Conservation (phyloP, 495 filamentous ascomycete genomes). For the Hypoxylon intermedium region DNA sequence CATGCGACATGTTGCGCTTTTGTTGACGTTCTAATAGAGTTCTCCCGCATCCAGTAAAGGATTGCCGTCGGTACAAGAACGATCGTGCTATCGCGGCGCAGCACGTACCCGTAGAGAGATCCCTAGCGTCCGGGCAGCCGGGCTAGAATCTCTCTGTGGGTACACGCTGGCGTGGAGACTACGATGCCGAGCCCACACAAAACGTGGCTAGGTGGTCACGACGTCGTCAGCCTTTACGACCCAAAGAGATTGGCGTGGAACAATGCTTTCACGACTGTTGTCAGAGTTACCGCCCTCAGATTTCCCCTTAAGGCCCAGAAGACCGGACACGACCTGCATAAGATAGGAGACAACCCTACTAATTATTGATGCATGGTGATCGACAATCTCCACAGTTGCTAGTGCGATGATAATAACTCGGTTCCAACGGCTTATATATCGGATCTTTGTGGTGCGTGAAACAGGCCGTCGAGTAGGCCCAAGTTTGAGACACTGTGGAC, state of each 20-base stretch:
- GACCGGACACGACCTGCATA: constrained; percentile 7
- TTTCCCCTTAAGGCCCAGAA: background rate
- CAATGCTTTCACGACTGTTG: constrained; percentile 6
- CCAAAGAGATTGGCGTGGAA: background rate
- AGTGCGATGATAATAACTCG: constrained; percentile 16
- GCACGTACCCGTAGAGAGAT: constrained; percentile 22
- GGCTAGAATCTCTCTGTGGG: constrained; percentile 4
- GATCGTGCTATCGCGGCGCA: constrained; percentile 17
- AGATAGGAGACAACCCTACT: constrained; percentile 19
- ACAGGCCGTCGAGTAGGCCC: no score
- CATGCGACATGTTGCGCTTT: background rate
- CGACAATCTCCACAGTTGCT: constrained; percentile 29
- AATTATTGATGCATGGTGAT: constrained; percentile 10
- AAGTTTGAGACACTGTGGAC: no score
- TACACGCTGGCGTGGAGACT: constrained; percentile 6
- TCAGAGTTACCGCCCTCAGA: background rate
- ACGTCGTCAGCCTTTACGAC: constrained; percentile 8
- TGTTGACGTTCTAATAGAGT: constrained; percentile 26
- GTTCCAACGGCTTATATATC: constrained; percentile 20
- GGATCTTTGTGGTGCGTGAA: no score
- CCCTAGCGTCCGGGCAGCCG: constrained; percentile 20
- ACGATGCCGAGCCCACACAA: constrained; percentile 2
- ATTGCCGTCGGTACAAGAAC: constrained; percentile 12
- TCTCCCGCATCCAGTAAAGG: constrained; percentile 2
- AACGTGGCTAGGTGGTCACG: constrained; percentile 8